Evolutionary conservation across 805 yeast species (phyloP).

Genomic region (Cephaloascus albidus): DNA sequence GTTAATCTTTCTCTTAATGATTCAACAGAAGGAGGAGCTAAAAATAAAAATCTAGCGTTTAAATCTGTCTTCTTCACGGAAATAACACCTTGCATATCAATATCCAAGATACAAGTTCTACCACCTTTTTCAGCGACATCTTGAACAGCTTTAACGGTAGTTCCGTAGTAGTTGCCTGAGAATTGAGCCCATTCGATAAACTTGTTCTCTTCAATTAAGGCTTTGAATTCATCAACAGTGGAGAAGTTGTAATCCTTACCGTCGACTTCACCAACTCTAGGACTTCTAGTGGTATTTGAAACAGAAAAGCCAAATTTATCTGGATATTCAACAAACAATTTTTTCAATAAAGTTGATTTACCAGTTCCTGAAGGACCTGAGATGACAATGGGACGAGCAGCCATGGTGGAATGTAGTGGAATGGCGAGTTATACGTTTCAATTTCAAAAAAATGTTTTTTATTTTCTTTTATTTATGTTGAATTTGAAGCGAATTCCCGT

Average conservation of each 20-base stretch:
- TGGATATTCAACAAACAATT: conserved; percentile 85
- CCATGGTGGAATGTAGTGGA: too few relatives aligned
- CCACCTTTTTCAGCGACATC: conserved; percentile 54
- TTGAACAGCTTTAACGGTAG: conserved; percentile 78
- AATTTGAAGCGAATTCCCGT: not conserved
- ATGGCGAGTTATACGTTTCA: too few relatives aligned
- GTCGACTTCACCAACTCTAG: conserved; percentile 85
- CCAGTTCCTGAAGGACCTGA: conserved; percentile 98
- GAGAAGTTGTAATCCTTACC: conserved; percentile 88
- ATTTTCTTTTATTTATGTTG: too few relatives aligned
- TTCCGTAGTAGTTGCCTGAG: conserved; percentile 96
- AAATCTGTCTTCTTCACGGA: conserved; percentile 76
- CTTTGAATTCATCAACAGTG: conserved; percentile 70
- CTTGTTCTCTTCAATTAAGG: conserved; percentile 60
- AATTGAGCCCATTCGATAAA: conserved; percentile 98
- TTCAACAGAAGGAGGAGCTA: conserved; percentile 90
- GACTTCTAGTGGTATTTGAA: conserved; percentile 85
- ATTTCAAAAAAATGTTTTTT: too few relatives aligned
- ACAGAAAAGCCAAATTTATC: conserved; percentile 88
- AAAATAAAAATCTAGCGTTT: conserved; percentile 76
- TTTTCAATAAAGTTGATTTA: conserved; percentile 86
- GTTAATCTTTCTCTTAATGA: conserved; percentile 64
- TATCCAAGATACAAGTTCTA: conserved; percentile 83
- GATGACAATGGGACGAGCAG: conserved; percentile 75
- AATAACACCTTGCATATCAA: conserved; percentile 98